A percentile compares a stretch with the other conserved stretches of the same genome.
Evolutionary conservation across 805 yeast genomes (phyloP).

Genomic region (Dipodascopsis tothii): DNA sequence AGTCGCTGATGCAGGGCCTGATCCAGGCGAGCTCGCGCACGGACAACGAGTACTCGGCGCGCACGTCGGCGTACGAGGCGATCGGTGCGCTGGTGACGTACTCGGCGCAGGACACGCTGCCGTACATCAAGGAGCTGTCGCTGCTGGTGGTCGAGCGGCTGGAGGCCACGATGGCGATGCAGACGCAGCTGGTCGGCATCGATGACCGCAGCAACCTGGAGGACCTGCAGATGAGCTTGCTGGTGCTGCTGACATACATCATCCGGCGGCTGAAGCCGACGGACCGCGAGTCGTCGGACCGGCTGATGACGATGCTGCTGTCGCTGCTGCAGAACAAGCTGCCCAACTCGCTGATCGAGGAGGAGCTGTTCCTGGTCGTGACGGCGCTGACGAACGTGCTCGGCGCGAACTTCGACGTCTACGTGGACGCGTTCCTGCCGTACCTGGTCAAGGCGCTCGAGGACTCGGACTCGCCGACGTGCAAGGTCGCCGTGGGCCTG

Average conservation of each 20-base stretch:
- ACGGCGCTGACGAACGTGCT: conserved; percentile 81
- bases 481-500: conserved; percentile 86
- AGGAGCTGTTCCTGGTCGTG: conserved; percentile 86
- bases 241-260: conserved; percentile 72
- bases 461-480: conserved; percentile 68
- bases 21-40: conserved; percentile 58
- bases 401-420: conserved; percentile 61
- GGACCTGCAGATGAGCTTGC: conserved; percentile 74
- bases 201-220: conserved; percentile 72
- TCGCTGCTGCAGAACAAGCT: conserved; percentile 57
- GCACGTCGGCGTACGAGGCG: conserved; percentile 97
- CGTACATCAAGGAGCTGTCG: conserved; percentile 64
- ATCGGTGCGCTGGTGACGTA: conserved; percentile 71
- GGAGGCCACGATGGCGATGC: conserved; percentile 56
- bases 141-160: conserved; percentile 65
- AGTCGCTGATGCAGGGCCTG: conserved; percentile 59
- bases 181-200: conserved; percentile 48
- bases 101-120: conserved; percentile 63
- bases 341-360: conserved; percentile 77
- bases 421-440: conserved; percentile 77
- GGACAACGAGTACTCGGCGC: conserved; percentile 78
- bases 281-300: conserved; percentile 59
- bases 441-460: conserved; percentile 69
- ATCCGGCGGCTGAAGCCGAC: conserved; percentile 64
- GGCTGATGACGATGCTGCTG: conserved; percentile 74